Base-by-base conservation (phyloP, 31 red algal species). In the Porphyra umbilicalis region DNA sequence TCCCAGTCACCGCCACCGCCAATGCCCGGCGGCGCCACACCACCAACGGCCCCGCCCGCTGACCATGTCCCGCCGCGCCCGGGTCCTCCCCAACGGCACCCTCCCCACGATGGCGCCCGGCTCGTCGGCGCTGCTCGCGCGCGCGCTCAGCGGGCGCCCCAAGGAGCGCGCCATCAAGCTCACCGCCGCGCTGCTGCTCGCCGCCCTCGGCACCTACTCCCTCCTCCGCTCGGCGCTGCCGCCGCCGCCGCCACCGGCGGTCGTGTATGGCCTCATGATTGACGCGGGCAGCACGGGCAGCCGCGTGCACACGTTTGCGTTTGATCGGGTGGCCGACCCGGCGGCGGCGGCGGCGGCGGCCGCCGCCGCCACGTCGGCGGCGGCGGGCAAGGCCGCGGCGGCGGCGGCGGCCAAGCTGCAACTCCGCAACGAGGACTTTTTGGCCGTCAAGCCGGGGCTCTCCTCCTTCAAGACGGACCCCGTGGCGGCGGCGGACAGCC, bases 261-360 rank as follows among this genome's bases (percentile, higher is more conserved):
- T 44, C 37, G 83, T 89, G 34, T 93, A 93, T 67, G 95, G 95
- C 34, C 80, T 97, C 15, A 97, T 97, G 89, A 93, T 97, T 80
- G 95, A 97, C 68, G 95, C 95, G 39, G 95, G 95, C 1, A 88
- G 84, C 42, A 97, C 90, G 32, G 95, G 95, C 30, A 87, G 83
- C 79, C 93, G 93, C 77, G 87, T 95, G 35, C 93, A 95, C 77
- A 95, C 93, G 25, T 95, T 87, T 79, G 82, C 78, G 31, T 95
- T 95, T 76, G 57, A 71, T 71, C 57, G 57, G 57, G 57, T 71
- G 57, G 57, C 57, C 57, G 57, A 71, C 57, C 57, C 57, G 25
- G 57, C 11, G 25, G 57, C 57, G 25, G 57, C 25, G 13, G 57
- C 57, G 3, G 57, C 57, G 57, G 10, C 57, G 11, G 25, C 57